These are phyloP conservation scores for Epichloe sibirici DNA, from an alignment of 2,329 filamentous ascomycete species.

Conservation along the genomic window DNA sequence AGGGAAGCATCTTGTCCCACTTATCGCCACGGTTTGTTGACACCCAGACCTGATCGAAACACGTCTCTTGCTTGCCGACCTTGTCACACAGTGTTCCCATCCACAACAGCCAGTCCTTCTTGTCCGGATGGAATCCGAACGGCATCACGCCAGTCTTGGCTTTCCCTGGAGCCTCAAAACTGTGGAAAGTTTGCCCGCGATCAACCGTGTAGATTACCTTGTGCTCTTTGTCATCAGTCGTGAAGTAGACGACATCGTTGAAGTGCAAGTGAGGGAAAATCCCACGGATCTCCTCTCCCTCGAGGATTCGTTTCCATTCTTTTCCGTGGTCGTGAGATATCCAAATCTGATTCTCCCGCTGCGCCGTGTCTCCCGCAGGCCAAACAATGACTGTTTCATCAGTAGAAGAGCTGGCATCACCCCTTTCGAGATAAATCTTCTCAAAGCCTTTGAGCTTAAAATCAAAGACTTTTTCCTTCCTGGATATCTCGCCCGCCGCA, in stretches of 20 bases:
- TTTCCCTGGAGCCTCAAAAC: constrained; percentile 57
- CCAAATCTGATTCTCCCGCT: constrained; percentile 47
- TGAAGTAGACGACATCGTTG: constrained; percentile 77
- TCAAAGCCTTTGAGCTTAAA: constrained; percentile 39
- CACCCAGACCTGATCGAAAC: constrained; percentile 62
- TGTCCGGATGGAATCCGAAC: constrained; percentile 70
- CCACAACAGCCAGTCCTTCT: constrained; percentile 89
- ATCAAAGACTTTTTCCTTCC: constrained; percentile 50
- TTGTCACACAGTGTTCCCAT: constrained; percentile 59
- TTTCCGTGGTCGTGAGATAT: constrained; percentile 82
- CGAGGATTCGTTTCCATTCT: constrained; percentile 60
- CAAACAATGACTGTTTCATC: constrained; percentile 62
- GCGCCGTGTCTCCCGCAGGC: constrained; percentile 25
- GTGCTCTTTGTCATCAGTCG: constrained; percentile 45
- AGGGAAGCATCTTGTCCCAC: constrained; percentile 65
- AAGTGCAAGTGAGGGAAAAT: constrained; percentile 72
- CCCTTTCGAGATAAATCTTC: constrained; percentile 68
- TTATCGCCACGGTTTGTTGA: constrained; percentile 68
- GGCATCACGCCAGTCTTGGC: constrained; percentile 26
- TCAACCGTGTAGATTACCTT: constrained; percentile 70
- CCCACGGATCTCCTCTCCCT: constrained; percentile 53
- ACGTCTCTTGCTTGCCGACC: constrained; percentile 37
- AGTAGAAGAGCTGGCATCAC: constrained; percentile 45
- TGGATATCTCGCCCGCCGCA: constrained; percentile 53
- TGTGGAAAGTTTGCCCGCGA: constrained; percentile 59